Evolutionary conservation across 1,284 basidiomycete genomes (phyloP).

Genomic region (Trametes hirsuta): DNA sequence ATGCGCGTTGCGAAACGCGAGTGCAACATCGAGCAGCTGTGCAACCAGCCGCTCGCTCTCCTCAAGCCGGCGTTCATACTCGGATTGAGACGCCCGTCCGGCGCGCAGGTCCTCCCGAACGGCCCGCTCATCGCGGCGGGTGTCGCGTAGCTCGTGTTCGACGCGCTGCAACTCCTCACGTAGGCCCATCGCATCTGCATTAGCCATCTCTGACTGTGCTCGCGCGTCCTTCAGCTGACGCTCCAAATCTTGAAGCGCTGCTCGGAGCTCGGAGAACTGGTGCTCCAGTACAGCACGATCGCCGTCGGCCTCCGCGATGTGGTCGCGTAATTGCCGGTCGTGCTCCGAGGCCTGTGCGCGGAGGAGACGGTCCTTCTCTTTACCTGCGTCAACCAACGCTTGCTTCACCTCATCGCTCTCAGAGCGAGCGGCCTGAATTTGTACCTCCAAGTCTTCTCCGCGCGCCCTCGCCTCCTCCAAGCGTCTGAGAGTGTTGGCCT

Average conservation of each 20-base stretch:
- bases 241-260: slow-evolving; percentile 59
- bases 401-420: slow-evolving; percentile 71
- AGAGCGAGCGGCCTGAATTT: slow-evolving; percentile 66
- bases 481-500: slow-evolving; percentile 66
- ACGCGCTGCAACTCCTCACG: slow-evolving; percentile 75
- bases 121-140: slow-evolving; percentile 60
- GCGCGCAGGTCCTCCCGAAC: slow-evolving; percentile 65
- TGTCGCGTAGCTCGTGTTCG: slow-evolving; percentile 66
- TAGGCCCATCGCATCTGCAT: slow-evolving; percentile 65
- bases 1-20: slow-evolving; percentile 74
- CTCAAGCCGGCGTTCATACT: slow-evolving; percentile 67
- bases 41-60: slow-evolving; percentile 64
- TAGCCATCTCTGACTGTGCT: slow-evolving; percentile 59
- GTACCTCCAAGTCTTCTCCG: slow-evolving; percentile 73
- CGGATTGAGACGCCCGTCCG: slow-evolving; percentile 64
- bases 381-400: slow-evolving; percentile 66
- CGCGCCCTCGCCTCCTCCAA: slow-evolving; percentile 75
- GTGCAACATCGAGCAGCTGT: slow-evolving; percentile 73
- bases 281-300: slow-evolving; percentile 89
- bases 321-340: slow-evolving; percentile 83
- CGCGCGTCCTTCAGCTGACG: slow-evolving; percentile 64
- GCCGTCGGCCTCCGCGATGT: slow-evolving; percentile 89
- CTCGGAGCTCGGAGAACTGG: slow-evolving; percentile 79
- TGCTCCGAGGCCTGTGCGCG: slow-evolving; percentile 79
- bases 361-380: slow-evolving; percentile 78